A percentile compares a stretch with the other conserved stretches of the same genome.
These are phyloP conservation scores for Kurtzmaniella quercitrusa DNA, from an alignment of 1,139 yeast species.

Conservation along the genomic window DNA sequence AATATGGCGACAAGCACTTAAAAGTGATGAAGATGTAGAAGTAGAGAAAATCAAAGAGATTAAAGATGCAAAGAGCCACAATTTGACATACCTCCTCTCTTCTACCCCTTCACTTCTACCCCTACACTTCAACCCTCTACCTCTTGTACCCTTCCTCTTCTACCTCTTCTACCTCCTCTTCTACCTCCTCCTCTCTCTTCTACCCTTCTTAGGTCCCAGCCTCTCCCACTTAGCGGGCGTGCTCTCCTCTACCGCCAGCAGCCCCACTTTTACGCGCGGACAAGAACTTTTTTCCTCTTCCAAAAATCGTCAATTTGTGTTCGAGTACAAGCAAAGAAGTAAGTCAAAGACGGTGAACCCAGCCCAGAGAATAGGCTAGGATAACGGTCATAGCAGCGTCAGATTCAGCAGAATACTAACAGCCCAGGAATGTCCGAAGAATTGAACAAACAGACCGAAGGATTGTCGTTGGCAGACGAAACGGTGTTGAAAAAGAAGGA, in stretches of 20 bases:
- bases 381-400: not conserved
- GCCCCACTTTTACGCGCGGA: conserved; percentile 21
- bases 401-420: conserved; percentile 4
- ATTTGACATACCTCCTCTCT: too few relatives aligned
- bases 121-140: too few relatives aligned
- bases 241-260: not conserved
- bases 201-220: too few relatives aligned
- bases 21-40: too few relatives aligned
- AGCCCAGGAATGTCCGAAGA: conserved; percentile 43
- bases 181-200: not conserved
- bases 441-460: conserved; percentile 51
- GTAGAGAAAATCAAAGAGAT: too few relatives aligned
- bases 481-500: conserved; percentile 67
- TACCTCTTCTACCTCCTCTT: not conserved
- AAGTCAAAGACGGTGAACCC: too few relatives aligned
- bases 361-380: not conserved
- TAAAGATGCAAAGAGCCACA: too few relatives aligned
- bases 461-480: conserved; percentile 43
- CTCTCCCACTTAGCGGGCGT: not conserved
- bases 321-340: conserved; percentile 2
- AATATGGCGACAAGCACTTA: too few relatives aligned
- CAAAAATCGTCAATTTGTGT: conserved; percentile 16
- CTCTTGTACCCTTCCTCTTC: too few relatives aligned
- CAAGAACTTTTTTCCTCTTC: conserved; percentile 13
- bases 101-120: too few relatives aligned